Conservation (phyloP, 2,329 filamentous ascomycete genomes). For the Beauveria brongniartii region DNA sequence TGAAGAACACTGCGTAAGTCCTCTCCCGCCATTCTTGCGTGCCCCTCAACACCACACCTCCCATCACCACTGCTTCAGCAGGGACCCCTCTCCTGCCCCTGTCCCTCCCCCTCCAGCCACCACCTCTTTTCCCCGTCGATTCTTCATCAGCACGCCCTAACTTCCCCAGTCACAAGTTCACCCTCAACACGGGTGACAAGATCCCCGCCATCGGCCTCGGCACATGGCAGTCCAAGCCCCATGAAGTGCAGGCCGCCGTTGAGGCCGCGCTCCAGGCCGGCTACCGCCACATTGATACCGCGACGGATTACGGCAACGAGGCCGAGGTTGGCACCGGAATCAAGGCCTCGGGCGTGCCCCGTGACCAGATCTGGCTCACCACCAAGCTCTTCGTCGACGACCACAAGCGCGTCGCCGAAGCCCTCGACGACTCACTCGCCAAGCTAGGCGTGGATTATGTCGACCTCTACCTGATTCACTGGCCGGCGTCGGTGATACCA, state of each 20-base stretch:
- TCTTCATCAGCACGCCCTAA: neutral
- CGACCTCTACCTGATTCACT: slow-evolving; percentile 66
- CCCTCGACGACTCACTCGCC: slow-evolving; percentile 50
- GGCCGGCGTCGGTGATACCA: slow-evolving; percentile 58
- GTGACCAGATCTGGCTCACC: slow-evolving; percentile 61
- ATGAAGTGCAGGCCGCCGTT: slow-evolving; percentile 64
- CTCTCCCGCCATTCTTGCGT: neutral
- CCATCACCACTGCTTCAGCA: neutral
- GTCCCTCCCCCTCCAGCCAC: neutral
- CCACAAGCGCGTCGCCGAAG: slow-evolving; percentile 61
- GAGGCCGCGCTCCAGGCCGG: slow-evolving; percentile 58
- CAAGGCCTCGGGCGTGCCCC: slow-evolving; percentile 54
- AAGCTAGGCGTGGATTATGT: slow-evolving; percentile 57
- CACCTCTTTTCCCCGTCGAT: neutral
- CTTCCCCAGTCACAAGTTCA: slow-evolving; percentile 38
- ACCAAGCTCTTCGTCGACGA: slow-evolving; percentile 78
- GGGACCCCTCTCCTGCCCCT: neutral
- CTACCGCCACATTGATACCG: slow-evolving; percentile 71
- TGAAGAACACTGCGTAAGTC: slow-evolving; percentile 20
- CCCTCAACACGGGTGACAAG: slow-evolving; percentile 67
- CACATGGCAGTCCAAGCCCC: slow-evolving; percentile 67
- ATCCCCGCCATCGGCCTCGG: slow-evolving; percentile 72
- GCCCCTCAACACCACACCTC: slow-evolving; percentile 10
- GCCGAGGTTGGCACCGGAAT: slow-evolving; percentile 59
- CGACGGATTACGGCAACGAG: slow-evolving; percentile 72